A percentile compares a stretch with the other conserved stretches of the same genome.
phyloP scores from a whole-genome alignment of 441 rosid species.

The Brassica hybrid region DNA sequence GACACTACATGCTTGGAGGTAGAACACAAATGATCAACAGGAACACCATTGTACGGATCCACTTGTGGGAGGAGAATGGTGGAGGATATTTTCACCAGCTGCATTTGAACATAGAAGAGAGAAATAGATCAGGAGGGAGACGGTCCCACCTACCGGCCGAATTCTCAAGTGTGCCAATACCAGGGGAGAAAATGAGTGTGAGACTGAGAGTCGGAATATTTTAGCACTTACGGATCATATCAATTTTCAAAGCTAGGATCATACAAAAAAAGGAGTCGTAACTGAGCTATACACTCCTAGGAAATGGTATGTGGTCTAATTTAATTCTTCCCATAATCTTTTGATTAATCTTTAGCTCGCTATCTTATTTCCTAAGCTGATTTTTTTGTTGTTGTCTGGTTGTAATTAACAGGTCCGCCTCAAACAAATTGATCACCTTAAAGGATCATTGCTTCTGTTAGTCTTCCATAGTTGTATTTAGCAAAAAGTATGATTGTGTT shows the following conservation, averaged over 20 bases:
- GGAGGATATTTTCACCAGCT: background rate
- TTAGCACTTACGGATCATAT: background rate
- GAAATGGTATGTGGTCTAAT: background rate
- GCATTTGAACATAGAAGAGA: background rate
- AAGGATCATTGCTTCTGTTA: slow-evolving; percentile 70
- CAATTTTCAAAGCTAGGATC: background rate
- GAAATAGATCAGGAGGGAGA: background rate
- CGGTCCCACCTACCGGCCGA: background rate
- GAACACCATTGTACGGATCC: background rate
- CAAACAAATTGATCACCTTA: slow-evolving; percentile 84
- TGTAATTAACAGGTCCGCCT: slow-evolving; percentile 65
- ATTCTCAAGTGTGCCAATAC: background rate
- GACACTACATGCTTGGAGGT: no score
- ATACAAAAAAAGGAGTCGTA: background rate
- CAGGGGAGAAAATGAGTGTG: background rate
- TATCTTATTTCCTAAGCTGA: background rate
- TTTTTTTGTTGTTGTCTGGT: no score
- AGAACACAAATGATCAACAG: background rate
- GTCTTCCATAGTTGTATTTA: background rate
- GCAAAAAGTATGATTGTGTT: background rate
- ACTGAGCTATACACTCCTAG: background rate
- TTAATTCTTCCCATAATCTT: background rate
- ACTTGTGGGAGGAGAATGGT: background rate
- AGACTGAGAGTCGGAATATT: background rate
- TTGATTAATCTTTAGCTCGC: background rate